Evolutionary conservation across 345 rosid species (phyloP).

Genomic region (Arabis hirsuta): DNA sequence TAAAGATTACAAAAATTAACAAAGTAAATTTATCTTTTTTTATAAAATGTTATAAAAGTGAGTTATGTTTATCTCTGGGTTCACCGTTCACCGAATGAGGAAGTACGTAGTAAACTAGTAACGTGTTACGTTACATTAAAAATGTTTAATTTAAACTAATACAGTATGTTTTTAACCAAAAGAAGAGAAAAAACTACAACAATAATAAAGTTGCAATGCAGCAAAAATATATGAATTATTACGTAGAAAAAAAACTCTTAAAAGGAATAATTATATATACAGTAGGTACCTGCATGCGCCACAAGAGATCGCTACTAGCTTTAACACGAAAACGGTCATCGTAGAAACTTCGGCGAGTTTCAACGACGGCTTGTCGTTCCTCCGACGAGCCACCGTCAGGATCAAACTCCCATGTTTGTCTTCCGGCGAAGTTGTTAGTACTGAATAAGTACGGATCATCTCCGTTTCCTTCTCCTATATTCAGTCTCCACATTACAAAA

Average conservation of each 20-base stretch:
- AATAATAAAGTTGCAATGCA: too few species aligned
- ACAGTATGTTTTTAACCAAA: too few species aligned
- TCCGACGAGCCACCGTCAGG: constrained; percentile 35
- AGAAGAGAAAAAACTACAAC: too few species aligned
- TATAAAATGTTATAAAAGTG: too few species aligned
- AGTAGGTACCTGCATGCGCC: constrained; percentile 46
- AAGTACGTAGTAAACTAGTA: not conserved
- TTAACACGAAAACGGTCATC: constrained; percentile 34
- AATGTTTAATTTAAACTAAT: too few species aligned
- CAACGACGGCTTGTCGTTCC: constrained; percentile 24
- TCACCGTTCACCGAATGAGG: not conserved
- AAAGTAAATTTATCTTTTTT: too few species aligned
- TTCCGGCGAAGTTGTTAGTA: constrained; percentile 39
- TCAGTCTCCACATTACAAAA: constrained; percentile 43
- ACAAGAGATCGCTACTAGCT: constrained; percentile 40
- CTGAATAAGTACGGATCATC: constrained; percentile 38
- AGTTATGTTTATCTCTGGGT: not conserved
- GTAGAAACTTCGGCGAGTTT: constrained; percentile 38
- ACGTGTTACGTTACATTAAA: too few species aligned
- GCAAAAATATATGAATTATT: too few species aligned
- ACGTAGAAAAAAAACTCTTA: not conserved
- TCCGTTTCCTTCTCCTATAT: constrained; percentile 39
- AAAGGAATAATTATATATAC: not conserved
- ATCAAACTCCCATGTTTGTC: constrained; percentile 43
- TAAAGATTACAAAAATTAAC: too few species aligned